These are phyloP conservation scores for Russula earlei DNA, from an alignment of 768 basidiomycete species.

Conservation along the genomic window DNA sequence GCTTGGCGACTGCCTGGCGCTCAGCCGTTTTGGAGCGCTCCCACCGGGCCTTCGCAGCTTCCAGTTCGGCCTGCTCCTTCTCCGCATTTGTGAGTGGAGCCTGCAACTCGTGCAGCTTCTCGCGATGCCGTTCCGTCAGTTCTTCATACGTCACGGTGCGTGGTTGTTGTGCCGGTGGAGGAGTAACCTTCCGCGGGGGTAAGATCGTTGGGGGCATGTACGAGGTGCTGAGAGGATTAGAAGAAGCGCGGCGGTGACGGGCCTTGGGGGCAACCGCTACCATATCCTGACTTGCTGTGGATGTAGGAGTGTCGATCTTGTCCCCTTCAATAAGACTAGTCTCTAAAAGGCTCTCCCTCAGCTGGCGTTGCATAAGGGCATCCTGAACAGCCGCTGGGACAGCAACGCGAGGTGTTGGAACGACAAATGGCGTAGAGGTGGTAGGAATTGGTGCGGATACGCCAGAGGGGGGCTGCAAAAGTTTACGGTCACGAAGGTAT, in stretches of 20 bases:
- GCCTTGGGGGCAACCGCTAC: background rate
- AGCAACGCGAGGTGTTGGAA: constrained; percentile 36
- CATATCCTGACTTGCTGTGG: background rate
- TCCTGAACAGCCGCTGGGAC: constrained; percentile 67
- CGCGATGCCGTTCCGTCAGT: constrained; percentile 73
- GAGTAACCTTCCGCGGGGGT: constrained; percentile 35
- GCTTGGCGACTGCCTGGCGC: constrained; percentile 59
- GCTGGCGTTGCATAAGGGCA: constrained; percentile 61
- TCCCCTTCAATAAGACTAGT: constrained; percentile 14
- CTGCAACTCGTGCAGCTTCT: constrained; percentile 76
- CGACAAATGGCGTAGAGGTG: constrained; percentile 32
- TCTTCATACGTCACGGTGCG: constrained; percentile 81
- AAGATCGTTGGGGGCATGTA: constrained; percentile 36
- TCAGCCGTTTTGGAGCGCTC: constrained; percentile 67
- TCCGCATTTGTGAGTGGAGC: constrained; percentile 74
- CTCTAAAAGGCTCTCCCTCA: constrained; percentile 59
- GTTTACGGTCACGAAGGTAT: constrained; percentile 76
- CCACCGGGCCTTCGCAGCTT: constrained; percentile 74
- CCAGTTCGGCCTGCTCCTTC: constrained; percentile 65
- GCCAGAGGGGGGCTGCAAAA: constrained; percentile 76
- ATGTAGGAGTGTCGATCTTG: background rate
- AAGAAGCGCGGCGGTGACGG: constrained; percentile 13
- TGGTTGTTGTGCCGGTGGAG: constrained; percentile 41
- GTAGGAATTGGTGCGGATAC: constrained; percentile 70
- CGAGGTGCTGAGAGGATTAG: constrained; percentile 2